phyloP scores from a whole-genome alignment of 2,329 filamentous ascomycete species.

The Diaporthe capsici region DNA sequence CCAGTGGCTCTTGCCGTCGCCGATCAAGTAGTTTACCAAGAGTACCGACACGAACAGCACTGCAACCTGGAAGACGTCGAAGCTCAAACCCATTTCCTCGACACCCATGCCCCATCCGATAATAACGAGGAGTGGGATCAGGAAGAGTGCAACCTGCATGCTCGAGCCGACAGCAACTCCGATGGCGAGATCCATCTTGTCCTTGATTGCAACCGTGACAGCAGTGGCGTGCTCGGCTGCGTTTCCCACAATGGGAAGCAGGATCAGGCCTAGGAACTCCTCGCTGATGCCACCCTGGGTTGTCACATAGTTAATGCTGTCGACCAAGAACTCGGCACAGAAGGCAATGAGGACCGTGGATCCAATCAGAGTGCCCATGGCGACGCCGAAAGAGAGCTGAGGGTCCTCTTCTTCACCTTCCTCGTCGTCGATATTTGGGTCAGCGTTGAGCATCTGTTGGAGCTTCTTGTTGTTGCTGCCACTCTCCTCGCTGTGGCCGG shows the following conservation, averaged over 20 bases:
- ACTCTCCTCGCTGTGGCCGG: slow-evolving; percentile 42
- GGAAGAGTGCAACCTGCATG: slow-evolving; percentile 85
- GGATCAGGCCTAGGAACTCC: slow-evolving; percentile 84
- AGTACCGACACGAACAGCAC: slow-evolving; percentile 87
- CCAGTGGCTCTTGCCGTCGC: slow-evolving; percentile 87
- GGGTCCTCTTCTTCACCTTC: slow-evolving; percentile 83
- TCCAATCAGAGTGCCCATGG: slow-evolving; percentile 77
- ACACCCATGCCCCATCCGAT: slow-evolving; percentile 82
- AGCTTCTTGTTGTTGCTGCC: slow-evolving; percentile 57
- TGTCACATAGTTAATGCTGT: slow-evolving; percentile 79
- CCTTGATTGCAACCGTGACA: slow-evolving; percentile 84
- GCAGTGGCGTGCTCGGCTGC: slow-evolving; percentile 87
- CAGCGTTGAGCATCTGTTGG: slow-evolving; percentile 61
- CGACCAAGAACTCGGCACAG: slow-evolving; percentile 85
- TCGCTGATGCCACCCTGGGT: slow-evolving; percentile 72
- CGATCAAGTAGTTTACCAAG: slow-evolving; percentile 87
- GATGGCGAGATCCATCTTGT: slow-evolving; percentile 88
- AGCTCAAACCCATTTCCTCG: slow-evolving; percentile 84
- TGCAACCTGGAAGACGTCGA: slow-evolving; percentile 91
- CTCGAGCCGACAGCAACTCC: slow-evolving; percentile 84
- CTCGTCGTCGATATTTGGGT: slow-evolving; percentile 61
- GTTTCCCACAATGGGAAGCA: slow-evolving; percentile 87
- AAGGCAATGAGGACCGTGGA: slow-evolving; percentile 85
- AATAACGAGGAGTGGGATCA: slow-evolving; percentile 82
- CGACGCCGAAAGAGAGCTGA: slow-evolving; percentile 79